Base-by-base conservation (phyloP, 768 basidiomycete genomes). In the Mycena pura region DNA sequence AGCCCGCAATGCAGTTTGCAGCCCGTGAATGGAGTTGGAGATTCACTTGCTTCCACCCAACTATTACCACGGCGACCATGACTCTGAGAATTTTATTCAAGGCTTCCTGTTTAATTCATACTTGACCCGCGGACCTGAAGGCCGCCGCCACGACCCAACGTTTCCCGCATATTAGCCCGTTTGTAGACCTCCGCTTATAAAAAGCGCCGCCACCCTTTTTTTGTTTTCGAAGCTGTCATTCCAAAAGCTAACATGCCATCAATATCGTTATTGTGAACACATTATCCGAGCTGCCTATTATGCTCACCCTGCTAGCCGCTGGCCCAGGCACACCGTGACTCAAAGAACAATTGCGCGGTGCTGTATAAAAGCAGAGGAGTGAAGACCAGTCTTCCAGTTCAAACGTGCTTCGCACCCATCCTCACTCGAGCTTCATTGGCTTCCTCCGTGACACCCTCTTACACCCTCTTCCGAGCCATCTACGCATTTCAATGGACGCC, bases 401-500 rank as follows among this genome's bases (percentile, higher is more conserved):
- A 36, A 5, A 17, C 41, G 43, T 36, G 11, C 48, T 34, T 28
- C 31, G 29, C 15, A 8, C 36, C 34, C 17, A n/a, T 45, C 19
- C 22, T 17, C 60, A 53, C 6, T 32, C 53, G 44, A 15, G 24
- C 58, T 22, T n/a, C 21, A n/a, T n/a, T n/a, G n/a, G 22, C 28
- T 27, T 7, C 45, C 40, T 36, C 56, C 45, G 57, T 57, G 60
- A 25, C 45, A 51, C 54, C 53, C 27, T 40, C 61, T n/a, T 29
- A 36, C 60, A 57, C 45, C 57, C 57, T 22, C 56, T n/a, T 38
- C 15, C 31, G 24, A 25, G n/a, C 39, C 29, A 44, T 21, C 3
- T n/a, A 21, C 56, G 39, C 32, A 54, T 25, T 9, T 49, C 32
- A 54, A 64, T 64, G 63, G 63, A 64, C 57, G 57, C 63, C 53